Percentiles rank a stretch among this genome's conserved stretches.
Conservation (phyloP, 306 rosid genomes). For the Lablab purpureus region DNA sequence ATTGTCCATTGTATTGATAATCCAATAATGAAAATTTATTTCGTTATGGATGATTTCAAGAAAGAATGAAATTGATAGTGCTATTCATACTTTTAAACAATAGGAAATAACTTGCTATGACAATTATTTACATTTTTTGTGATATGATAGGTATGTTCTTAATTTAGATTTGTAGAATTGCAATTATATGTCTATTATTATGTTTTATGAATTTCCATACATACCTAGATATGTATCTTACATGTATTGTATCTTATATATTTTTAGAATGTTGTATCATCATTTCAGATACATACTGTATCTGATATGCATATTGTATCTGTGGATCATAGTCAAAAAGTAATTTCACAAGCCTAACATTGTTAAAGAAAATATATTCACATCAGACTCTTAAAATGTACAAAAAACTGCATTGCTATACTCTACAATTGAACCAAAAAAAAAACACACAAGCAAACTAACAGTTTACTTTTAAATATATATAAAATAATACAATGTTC, state of each 20-base stretch:
- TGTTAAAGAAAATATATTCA: slow-evolving; percentile 1
- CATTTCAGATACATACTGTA: too few relatives aligned
- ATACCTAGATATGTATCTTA: background rate
- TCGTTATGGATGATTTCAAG: background rate
- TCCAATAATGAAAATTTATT: background rate
- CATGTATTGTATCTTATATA: background rate
- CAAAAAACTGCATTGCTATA: slow-evolving; percentile 15
- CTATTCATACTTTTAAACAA: too few relatives aligned
- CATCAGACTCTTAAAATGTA: slow-evolving; percentile 6
- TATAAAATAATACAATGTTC: background rate
- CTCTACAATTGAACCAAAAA: slow-evolving; percentile 20
- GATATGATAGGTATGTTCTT: background rate
- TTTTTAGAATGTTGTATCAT: too few relatives aligned
- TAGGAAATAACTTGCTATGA: background rate
- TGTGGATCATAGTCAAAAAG: background rate
- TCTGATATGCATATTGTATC: background rate
- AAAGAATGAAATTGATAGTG: background rate
- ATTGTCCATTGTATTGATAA: background rate
- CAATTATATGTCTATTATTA: too few relatives aligned
- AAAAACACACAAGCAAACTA: slow-evolving; percentile 1
- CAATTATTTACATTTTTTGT: too few relatives aligned
- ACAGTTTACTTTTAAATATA: background rate
- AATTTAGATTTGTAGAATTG: background rate
- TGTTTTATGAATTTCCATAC: background rate
- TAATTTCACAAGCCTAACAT: background rate